Conservation (phyloP, 1,139 yeast species). For the Yamadazyma dendronema region DNA sequence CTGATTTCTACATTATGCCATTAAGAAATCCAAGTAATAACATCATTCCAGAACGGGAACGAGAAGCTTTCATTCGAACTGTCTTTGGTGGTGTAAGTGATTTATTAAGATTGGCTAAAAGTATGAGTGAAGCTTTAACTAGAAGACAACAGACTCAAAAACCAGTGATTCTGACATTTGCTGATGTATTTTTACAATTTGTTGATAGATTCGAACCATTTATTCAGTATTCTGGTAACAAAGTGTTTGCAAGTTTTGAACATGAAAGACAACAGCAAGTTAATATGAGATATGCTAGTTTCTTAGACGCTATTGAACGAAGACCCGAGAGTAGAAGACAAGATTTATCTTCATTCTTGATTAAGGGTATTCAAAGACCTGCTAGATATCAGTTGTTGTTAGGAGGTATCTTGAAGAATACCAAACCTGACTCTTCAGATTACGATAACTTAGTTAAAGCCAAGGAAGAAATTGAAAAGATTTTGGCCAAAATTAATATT, state of each 20-base stretch:
- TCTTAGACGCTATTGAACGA: slow-evolving; percentile 87
- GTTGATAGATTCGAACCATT: slow-evolving; percentile 91
- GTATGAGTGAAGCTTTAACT: slow-evolving; percentile 85
- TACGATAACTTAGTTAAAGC: slow-evolving; percentile 70
- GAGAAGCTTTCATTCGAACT: slow-evolving; percentile 86
- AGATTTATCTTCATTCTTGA: slow-evolving; percentile 87
- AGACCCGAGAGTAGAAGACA: slow-evolving; percentile 87
- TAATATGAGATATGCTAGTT: slow-evolving; percentile 85
- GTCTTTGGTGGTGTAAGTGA: slow-evolving; percentile 92
- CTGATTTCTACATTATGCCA: slow-evolving; percentile 94
- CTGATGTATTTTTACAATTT: slow-evolving; percentile 81
- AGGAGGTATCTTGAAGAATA: slow-evolving; percentile 79
- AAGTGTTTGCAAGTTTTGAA: slow-evolving; percentile 92
- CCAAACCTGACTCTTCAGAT: slow-evolving; percentile 75
- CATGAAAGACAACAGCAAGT: slow-evolving; percentile 92
- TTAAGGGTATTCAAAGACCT: slow-evolving; percentile 94
- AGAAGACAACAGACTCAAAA: slow-evolving; percentile 80
- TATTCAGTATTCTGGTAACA: slow-evolving; percentile 91
- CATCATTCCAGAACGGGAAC: slow-evolving; percentile 82
- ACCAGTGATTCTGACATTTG: slow-evolving; percentile 82
- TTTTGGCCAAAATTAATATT: slow-evolving; percentile 76
- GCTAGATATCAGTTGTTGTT: slow-evolving; percentile 89
- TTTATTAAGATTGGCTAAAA: slow-evolving; percentile 76
- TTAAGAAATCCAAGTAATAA: slow-evolving; percentile 70
- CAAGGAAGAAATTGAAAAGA: slow-evolving; percentile 69